Base-by-base conservation (phyloP, 345 rosid species). In the Eucalyptus cladocalyx region DNA sequence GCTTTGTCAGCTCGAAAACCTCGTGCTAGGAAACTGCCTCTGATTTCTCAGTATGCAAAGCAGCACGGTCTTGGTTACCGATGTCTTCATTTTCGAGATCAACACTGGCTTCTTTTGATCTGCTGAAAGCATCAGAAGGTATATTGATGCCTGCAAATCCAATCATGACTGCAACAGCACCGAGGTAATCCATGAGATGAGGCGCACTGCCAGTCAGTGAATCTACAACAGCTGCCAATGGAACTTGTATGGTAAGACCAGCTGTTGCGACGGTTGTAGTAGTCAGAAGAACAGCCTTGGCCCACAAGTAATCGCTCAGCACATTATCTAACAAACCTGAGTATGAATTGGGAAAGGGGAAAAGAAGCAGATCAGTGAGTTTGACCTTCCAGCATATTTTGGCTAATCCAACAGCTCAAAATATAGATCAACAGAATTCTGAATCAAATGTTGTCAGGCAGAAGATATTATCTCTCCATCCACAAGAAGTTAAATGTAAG, bases 211-310 rank as follows among this genome's bases (percentile, higher is more conserved):
- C 99, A 6, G 90, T 94, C 50, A 97, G 34, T 23, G 95, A 87
- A 91, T 98, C 99, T 6, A 98, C 95, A 76, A 98, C 86, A 37
- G 99, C 99, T 85, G 99, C 99, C 92, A 98, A 87, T 13, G 99
- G 99, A 56, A 97, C 99, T 94, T 97, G 99, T 88, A 98, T 95
- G 19, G 98, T 95, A 48, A 97, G 98, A 87, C 99, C 98, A 40
- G 99, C 99, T 8, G 98, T 94, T 80, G 99, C 99, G 30, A 98
- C 98, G 0, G 99, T 98, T 11, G 99, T 95, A 67, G 99, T 95
- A 48, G 99, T 98, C 86, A 97, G 90, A 65, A 97, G 93, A 45
- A 97, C 97, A 11, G 99, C 99, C 92, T 97, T 97, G 8, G 98
- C 99, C 99, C 99, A 97, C 83, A 97, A 90, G 89, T 97, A 97